These are phyloP conservation scores for Sporisorium scitamineum DNA, from an alignment of 1,284 basidiomycete genomes.

Conservation along the genomic window DNA sequence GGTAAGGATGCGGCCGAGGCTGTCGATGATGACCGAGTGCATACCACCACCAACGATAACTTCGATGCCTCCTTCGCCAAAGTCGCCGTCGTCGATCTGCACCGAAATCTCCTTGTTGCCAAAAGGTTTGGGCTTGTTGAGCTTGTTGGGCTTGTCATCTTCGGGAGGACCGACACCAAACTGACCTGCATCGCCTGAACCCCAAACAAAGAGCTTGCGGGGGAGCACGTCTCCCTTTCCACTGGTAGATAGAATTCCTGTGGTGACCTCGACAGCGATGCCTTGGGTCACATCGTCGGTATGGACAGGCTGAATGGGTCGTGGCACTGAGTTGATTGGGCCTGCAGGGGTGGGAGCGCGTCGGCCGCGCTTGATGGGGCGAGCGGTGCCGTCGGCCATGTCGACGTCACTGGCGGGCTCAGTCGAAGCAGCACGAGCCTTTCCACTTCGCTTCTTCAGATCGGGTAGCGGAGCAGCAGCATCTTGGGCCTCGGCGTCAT, in stretches of 20 bases:
- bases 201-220: constrained; percentile 67
- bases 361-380: constrained; percentile 38
- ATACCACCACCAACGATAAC: constrained; percentile 64
- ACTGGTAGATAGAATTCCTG: constrained; percentile 11
- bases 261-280: constrained; percentile 38
- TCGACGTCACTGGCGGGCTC: constrained; percentile 37
- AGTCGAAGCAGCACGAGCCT: constrained; percentile 25
- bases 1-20: constrained; percentile 70
- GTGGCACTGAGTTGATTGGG: constrained; percentile 50
- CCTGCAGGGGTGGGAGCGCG: constrained; percentile 46
- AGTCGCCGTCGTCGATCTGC: constrained; percentile 57
- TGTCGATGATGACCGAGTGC: constrained; percentile 66
- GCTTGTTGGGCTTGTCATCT: constrained; percentile 66
- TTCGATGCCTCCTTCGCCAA: constrained; percentile 61
- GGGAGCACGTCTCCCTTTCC: constrained; percentile 49
- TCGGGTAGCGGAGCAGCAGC: constrained; percentile 36
- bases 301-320: constrained; percentile 38
- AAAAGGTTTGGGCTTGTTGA: constrained; percentile 62
- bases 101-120: constrained; percentile 58
- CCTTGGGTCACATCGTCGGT: constrained; percentile 33
- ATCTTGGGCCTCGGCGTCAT: constrained; percentile 25
- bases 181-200: constrained; percentile 67
- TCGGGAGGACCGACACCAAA: constrained; percentile 65
- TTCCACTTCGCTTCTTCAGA: constrained; percentile 30
- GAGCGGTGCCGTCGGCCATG: constrained; percentile 33